These are phyloP conservation scores for Rosa hybrid DNA, from an alignment of 331 rosid genomes.

Conservation along the genomic window DNA sequence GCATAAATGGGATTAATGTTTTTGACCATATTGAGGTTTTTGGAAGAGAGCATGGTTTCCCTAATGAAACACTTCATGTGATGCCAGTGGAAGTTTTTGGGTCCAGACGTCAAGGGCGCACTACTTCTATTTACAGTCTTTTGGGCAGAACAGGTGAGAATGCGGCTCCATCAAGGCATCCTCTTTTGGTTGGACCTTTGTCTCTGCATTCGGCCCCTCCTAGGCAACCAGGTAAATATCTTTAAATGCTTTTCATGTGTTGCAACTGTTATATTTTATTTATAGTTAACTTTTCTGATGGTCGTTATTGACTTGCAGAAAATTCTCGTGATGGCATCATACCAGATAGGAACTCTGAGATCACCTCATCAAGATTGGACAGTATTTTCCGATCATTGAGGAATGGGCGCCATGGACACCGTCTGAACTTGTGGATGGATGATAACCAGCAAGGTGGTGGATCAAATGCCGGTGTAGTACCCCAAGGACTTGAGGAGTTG, in stretches of 20 bases:
- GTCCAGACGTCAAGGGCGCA: constrained; percentile 93
- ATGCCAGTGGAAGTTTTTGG: constrained; percentile 99
- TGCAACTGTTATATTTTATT: background rate
- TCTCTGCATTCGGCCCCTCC: constrained; percentile 49
- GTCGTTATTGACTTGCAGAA: constrained; percentile 38
- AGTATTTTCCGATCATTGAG: constrained; percentile 85
- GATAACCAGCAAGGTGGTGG: constrained; percentile 80
- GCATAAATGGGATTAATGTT: constrained; percentile 96
- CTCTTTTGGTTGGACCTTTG: constrained; percentile 87
- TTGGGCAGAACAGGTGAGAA: constrained; percentile 90
- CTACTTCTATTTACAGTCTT: constrained; percentile 95
- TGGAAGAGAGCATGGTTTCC: constrained; percentile 84
- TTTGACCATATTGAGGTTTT: constrained; percentile 95
- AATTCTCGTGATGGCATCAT: constrained; percentile 33
- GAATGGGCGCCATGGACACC: constrained; percentile 96
- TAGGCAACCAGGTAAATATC: constrained; percentile 61
- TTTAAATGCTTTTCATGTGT: constrained; percentile 14
- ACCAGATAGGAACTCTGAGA: constrained; percentile 66
- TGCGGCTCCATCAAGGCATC: constrained; percentile 82
- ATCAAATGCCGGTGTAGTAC: constrained; percentile 62
- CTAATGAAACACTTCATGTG: constrained; percentile 87
- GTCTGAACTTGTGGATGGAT: constrained; percentile 82
- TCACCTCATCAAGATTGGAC: constrained; percentile 69
- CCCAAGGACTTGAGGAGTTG: constrained; percentile 91
- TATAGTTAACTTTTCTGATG: constrained; percentile 6